These are phyloP conservation scores for Acacia acuminata DNA, from an alignment of 306 rosid species.

Conservation along the genomic window DNA sequence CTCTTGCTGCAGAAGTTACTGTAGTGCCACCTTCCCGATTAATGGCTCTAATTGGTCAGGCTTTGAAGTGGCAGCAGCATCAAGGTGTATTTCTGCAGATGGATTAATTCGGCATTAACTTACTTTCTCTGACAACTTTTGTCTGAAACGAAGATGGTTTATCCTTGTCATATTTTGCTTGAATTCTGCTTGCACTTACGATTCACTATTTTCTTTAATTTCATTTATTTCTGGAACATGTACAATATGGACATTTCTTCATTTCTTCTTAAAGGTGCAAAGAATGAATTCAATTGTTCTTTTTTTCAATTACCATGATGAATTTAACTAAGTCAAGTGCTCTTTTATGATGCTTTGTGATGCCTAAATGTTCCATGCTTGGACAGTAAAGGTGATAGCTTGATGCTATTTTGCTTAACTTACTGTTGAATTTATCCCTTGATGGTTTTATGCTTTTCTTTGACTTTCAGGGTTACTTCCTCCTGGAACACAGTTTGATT, in stretches of 20 bases:
- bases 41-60: slow-evolving; percentile 97
- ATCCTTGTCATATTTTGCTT: neutral
- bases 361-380: slow-evolving; percentile 8
- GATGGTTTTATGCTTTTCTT: slow-evolving; percentile 26
- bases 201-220: slow-evolving; percentile 12
- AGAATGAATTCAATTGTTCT: slow-evolving; percentile 12
- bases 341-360: slow-evolving; percentile 7
- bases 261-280: slow-evolving; percentile 21
- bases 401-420: slow-evolving; percentile 15
- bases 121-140: slow-evolving; percentile 1
- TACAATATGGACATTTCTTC: slow-evolving; percentile 6
- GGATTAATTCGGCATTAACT: neutral
- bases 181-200: neutral
- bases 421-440: slow-evolving; percentile 26
- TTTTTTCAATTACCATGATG: slow-evolving; percentile 2
- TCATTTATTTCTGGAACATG: slow-evolving; percentile 18
- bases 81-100: slow-evolving; percentile 59
- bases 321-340: neutral
- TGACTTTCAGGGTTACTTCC: slow-evolving; percentile 88
- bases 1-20: slow-evolving; percentile 90
- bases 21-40: slow-evolving; percentile 97
- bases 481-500: slow-evolving; percentile 97
- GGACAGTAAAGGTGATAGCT: slow-evolving; percentile 8
- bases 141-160: slow-evolving; percentile 2
- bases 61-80: slow-evolving; percentile 99